Conservation (phyloP, 2,329 filamentous ascomycete genomes). For the Colletotrichum brevisporum region DNA sequence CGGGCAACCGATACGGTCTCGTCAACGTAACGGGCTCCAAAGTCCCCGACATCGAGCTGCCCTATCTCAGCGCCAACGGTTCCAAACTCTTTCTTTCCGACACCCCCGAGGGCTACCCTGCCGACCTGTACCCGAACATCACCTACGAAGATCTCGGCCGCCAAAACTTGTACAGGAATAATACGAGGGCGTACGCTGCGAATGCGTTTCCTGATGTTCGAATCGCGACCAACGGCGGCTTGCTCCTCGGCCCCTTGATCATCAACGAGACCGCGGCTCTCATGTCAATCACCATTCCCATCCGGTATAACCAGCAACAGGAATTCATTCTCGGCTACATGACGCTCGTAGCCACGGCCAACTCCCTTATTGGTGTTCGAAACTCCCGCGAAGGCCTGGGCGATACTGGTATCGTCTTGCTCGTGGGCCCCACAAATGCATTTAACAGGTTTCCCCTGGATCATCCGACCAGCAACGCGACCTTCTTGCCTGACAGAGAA, state of each 20-base stretch:
- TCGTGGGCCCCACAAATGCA: slow-evolving; percentile 76
- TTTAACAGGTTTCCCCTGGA: slow-evolving; percentile 74
- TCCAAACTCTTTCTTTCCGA: slow-evolving; percentile 73
- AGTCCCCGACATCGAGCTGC: slow-evolving; percentile 69
- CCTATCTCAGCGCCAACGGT: slow-evolving; percentile 72
- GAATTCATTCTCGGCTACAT: slow-evolving; percentile 84
- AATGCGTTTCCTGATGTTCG: slow-evolving; percentile 64
- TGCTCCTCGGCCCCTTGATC: slow-evolving; percentile 83
- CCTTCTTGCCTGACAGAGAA: slow-evolving; percentile 55
- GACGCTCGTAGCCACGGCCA: slow-evolving; percentile 81
- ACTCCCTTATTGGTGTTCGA: slow-evolving; percentile 73
- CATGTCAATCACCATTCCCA: slow-evolving; percentile 84
- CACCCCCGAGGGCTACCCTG: slow-evolving; percentile 75
- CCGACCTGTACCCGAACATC: slow-evolving; percentile 82
- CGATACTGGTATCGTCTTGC: slow-evolving; percentile 76
- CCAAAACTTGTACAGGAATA: slow-evolving; percentile 56
- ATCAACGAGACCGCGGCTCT: slow-evolving; percentile 82
- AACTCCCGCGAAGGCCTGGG: slow-evolving; percentile 79
- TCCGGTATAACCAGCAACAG: slow-evolving; percentile 75
- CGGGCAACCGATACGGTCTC: slow-evolving; percentile 69
- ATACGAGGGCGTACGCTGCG: slow-evolving; percentile 60
- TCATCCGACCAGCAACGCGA: slow-evolving; percentile 61
- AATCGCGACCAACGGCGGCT: slow-evolving; percentile 65
- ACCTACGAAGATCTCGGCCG: slow-evolving; percentile 69
- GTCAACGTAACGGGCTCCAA: slow-evolving; percentile 73